Percentiles rank a stretch among this genome's conserved stretches.
phyloP scores from a whole-genome alignment of 176 grass and related monocot genomes.

The Lolium perenne region DNA sequence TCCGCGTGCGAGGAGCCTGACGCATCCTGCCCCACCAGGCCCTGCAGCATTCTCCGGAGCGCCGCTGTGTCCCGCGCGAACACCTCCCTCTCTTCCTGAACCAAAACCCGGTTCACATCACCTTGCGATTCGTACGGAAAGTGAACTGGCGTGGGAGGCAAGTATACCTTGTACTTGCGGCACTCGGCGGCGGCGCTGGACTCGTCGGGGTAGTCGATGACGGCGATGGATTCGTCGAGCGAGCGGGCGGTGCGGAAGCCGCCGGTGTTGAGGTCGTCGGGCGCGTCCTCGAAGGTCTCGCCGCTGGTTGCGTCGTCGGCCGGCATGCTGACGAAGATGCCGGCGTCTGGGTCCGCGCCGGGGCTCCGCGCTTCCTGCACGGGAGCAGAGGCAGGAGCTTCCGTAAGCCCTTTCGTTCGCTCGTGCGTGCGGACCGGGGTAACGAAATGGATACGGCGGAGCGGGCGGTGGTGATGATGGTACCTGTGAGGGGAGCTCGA shows the following conservation, averaged over 20 bases:
- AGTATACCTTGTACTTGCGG: constrained; percentile 77
- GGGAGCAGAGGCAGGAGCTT: constrained; percentile 15
- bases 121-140: neutral
- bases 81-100: constrained; percentile 91
- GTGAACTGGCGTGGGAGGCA: neutral
- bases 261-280: constrained; percentile 55
- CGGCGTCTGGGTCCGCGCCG: constrained; percentile 63
- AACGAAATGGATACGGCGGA: constrained; percentile 25
- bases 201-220: constrained; percentile 76
- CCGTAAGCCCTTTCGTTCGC: constrained; percentile 24
- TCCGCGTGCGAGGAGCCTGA: constrained; percentile 38
- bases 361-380: constrained; percentile 62
- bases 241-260: constrained; percentile 48
- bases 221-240: constrained; percentile 79
- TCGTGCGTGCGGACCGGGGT: neutral
- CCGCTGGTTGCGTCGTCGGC: constrained; percentile 68
- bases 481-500: constrained; percentile 83
- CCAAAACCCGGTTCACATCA: constrained; percentile 26
- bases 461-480: constrained; percentile 7
- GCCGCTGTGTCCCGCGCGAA: constrained; percentile 65
- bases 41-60: constrained; percentile 61
- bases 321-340: constrained; percentile 75
- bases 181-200: constrained; percentile 57
- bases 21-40: constrained; percentile 50
- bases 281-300: constrained; percentile 93